Evolutionary conservation across 345 rosid genomes (phyloP).

Genomic region (Bruguiera parviflora): DNA sequence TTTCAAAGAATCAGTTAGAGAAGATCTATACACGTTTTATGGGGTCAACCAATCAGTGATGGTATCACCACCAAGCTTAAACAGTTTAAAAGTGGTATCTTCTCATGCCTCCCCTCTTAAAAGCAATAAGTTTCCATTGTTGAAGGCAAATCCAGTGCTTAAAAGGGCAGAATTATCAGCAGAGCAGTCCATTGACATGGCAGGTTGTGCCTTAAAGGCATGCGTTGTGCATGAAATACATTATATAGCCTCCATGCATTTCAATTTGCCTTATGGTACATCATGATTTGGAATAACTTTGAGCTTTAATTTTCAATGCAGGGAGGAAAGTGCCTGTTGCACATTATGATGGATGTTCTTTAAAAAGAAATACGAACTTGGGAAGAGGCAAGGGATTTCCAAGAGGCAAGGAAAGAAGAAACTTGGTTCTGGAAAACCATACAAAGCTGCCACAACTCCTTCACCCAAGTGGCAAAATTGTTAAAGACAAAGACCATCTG

Average conservation of each 20-base stretch:
- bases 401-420: not conserved
- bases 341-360: not conserved
- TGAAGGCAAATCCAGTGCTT: not conserved
- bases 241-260: not conserved
- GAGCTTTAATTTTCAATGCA: not conserved
- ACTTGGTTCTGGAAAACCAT: not conserved
- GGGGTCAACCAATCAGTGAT: not conserved
- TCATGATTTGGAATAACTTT: not conserved
- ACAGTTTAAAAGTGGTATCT: not conserved
- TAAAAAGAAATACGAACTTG: not conserved
- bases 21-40: not conserved
- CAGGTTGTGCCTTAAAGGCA: not conserved
- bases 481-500: slow-evolving; percentile 1
- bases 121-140: not conserved
- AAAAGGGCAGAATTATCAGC: not conserved
- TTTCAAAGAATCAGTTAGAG: not conserved
- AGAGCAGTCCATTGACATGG: slow-evolving; percentile 1
- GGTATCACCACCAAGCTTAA: not conserved
- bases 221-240: not conserved
- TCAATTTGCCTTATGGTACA: not conserved
- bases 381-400: not conserved
- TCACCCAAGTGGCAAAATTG: not conserved
- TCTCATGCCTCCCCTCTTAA: not conserved
- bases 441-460: not conserved
- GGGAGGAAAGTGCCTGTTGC: not conserved